A percentile compares a stretch with the other conserved stretches of the same genome.
Evolutionary conservation across 1,284 basidiomycete species (phyloP).

Genomic region (Polyporus tsugae): DNA sequence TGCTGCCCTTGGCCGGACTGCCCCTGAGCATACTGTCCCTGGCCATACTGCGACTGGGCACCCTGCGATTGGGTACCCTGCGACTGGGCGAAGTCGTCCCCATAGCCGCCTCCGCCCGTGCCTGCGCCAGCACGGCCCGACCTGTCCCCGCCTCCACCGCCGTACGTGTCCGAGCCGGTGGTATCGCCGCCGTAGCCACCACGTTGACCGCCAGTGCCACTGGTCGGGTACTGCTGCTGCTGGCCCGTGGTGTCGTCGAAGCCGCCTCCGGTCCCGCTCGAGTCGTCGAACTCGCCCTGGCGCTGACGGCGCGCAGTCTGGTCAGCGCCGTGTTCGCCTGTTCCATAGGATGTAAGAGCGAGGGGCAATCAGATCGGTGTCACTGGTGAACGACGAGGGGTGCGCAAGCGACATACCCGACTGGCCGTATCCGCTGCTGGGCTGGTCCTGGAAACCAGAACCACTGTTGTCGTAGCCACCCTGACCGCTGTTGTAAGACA

Average conservation of each 20-base stretch:
- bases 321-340: not conserved
- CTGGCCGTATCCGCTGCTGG: not conserved
- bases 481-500: constrained; percentile 30
- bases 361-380: not conserved
- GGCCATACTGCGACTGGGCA: constrained; percentile 6
- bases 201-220: constrained; percentile 19
- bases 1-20: not conserved
- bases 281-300: constrained; percentile 9
- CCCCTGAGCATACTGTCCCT: constrained; percentile 2
- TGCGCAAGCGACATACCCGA: not conserved
- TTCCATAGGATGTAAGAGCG: not conserved
- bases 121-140: not conserved
- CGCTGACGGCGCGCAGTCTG: constrained; percentile 11
- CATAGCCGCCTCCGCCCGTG: not conserved
- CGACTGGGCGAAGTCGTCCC: constrained; percentile 3
- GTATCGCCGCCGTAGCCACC: constrained; percentile 36
- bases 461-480: constrained; percentile 3
- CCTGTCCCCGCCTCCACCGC: constrained; percentile 21
- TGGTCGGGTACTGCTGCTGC: constrained; percentile 1
- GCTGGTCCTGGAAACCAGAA: constrained; percentile 15
- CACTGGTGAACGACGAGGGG: not conserved
- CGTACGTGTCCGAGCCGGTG: constrained; percentile 31
- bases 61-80: constrained; percentile 1
- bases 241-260: not conserved
- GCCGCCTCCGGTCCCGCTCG: constrained; percentile 10